Evolutionary conservation across 1,139 yeast species (phyloP).

Genomic region (Blastobotrys capitulatus): DNA sequence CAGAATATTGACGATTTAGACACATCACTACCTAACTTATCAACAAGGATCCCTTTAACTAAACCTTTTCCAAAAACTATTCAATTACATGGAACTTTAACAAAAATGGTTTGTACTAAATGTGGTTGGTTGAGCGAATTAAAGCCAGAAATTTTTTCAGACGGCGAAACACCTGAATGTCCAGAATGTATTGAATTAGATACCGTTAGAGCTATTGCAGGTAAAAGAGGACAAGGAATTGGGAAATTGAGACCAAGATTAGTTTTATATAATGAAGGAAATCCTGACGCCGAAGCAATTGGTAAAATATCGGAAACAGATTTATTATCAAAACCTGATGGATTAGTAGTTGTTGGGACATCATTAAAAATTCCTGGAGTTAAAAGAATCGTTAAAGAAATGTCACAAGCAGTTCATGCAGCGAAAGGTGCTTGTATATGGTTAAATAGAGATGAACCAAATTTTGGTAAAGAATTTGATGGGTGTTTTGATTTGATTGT

Average conservation of each 20-base stretch:
- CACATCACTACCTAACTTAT: slow-evolving; percentile 41
- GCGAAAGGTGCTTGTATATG: slow-evolving; percentile 53
- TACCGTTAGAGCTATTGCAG: slow-evolving; percentile 46
- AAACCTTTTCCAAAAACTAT: slow-evolving; percentile 50
- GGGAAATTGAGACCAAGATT: slow-evolving; percentile 79
- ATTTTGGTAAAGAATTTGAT: slow-evolving; percentile 44
- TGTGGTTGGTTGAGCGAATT: slow-evolving; percentile 50
- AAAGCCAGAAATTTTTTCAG: slow-evolving; percentile 38
- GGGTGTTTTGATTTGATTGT: slow-evolving; percentile 51
- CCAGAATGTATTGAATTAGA: slow-evolving; percentile 54
- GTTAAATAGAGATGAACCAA: slow-evolving; percentile 51
- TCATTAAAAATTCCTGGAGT: slow-evolving; percentile 86
- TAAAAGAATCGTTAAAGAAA: slow-evolving; percentile 61
- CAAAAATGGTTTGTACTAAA: slow-evolving; percentile 66
- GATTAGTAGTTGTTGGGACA: slow-evolving; percentile 79
- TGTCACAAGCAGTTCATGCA: slow-evolving; percentile 61
- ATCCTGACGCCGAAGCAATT: slow-evolving; percentile 80
- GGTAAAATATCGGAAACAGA: slow-evolving; percentile 70
- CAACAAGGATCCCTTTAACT: slow-evolving; percentile 43
- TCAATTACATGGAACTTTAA: slow-evolving; percentile 77
- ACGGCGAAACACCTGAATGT: slow-evolving; percentile 43
- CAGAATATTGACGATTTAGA: slow-evolving; percentile 45
- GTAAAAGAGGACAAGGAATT: slow-evolving; percentile 68
- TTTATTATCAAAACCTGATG: slow-evolving; percentile 52
- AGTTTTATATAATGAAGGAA: slow-evolving; percentile 79